phyloP scores from a whole-genome alignment of 441 rosid species.

The Arabidopsis hybrid region DNA sequence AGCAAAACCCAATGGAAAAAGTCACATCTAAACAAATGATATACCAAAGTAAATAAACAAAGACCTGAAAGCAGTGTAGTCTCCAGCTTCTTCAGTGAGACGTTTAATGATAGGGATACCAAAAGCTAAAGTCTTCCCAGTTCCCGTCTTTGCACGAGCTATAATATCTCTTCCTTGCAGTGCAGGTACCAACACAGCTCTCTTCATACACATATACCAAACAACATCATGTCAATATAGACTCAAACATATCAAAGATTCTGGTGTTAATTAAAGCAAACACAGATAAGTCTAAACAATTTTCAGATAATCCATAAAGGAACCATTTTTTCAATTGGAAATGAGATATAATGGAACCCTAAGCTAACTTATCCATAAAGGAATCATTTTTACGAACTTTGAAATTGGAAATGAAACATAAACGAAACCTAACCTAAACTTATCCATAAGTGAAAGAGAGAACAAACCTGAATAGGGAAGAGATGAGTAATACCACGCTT shows the following conservation, averaged over 20 bases:
- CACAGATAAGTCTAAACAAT: neutral
- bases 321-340: neutral
- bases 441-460: neutral
- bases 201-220: slow-evolving; percentile 47
- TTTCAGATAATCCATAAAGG: slow-evolving; percentile 1
- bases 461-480: slow-evolving; percentile 87
- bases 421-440: neutral
- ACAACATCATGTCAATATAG: slow-evolving; percentile 10
- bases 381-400: neutral
- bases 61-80: slow-evolving; percentile 62
- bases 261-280: neutral
- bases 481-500: slow-evolving; percentile 92
- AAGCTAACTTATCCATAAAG: neutral
- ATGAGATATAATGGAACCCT: neutral
- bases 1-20: slow-evolving; percentile 4
- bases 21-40: slow-evolving; percentile 7
- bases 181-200: slow-evolving; percentile 92
- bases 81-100: slow-evolving; percentile 69
- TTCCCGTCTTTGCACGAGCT: slow-evolving; percentile 99
- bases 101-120: slow-evolving; percentile 90
- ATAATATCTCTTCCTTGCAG: slow-evolving; percentile 89
- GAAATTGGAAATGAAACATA: neutral
- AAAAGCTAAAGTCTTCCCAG: slow-evolving; percentile 97
- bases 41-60: neutral
- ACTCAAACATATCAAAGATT: neutral